Conservation (phyloP, 805 yeast genomes). For the Teunomyces stri region DNA sequence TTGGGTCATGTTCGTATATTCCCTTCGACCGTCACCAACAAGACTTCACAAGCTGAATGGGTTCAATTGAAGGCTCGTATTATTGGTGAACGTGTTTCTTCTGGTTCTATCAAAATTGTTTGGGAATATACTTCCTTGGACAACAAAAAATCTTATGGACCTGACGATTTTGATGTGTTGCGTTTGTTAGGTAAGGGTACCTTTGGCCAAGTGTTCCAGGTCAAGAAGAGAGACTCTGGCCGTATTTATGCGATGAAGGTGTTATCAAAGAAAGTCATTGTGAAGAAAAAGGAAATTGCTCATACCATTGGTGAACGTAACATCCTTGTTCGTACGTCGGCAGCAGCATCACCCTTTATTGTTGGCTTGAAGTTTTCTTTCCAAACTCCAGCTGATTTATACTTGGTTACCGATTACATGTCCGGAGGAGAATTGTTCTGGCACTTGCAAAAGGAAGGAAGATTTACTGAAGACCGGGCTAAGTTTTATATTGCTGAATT, state of each 20-base stretch:
- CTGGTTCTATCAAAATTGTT: conserved; percentile 75
- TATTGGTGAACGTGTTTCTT: conserved; percentile 65
- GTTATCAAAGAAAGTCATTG: conserved; percentile 89
- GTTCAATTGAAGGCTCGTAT: conserved; percentile 68
- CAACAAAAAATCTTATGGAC: conserved; percentile 78
- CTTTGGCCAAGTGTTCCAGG: conserved; percentile 97
- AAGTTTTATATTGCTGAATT: conserved; percentile 96
- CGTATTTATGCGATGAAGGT: conserved; percentile 98
- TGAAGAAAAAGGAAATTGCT: conserved; percentile 94
- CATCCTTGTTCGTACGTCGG: conserved; percentile 87
- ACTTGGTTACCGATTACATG: conserved; percentile 95
- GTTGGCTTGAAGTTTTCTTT: conserved; percentile 95
- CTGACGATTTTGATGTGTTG: conserved; percentile 90
- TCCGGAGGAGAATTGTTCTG: conserved; percentile 96
- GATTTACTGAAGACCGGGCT: conserved; percentile 90
- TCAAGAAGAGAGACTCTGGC: conserved; percentile 81
- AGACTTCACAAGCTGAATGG: conserved; percentile 63
- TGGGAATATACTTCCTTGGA: conserved; percentile 67
- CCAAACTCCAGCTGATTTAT: conserved; percentile 91
- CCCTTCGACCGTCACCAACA: conserved; percentile 51
- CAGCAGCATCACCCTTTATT: conserved; percentile 86
- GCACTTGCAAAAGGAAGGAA: conserved; percentile 96
- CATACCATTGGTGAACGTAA: conserved; percentile 98
- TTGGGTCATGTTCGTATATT: conserved; percentile 78
- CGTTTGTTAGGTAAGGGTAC: conserved; percentile 94